Conservation (phyloP, 1,139 yeast species). For the Keqinozyma sinolaborantium region DNA sequence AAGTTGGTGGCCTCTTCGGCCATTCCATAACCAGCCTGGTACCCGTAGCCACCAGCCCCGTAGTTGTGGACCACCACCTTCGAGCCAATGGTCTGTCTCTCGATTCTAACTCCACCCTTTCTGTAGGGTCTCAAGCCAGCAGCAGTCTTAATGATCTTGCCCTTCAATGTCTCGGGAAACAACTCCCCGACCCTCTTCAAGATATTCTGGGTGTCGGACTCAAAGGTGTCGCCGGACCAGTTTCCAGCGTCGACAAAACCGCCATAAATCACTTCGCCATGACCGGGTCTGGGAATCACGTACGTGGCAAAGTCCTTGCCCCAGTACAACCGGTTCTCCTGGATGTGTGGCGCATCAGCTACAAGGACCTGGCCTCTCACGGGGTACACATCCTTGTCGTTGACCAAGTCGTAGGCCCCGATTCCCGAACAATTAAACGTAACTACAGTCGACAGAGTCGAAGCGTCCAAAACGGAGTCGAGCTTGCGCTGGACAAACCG, state of each 20-base stretch:
- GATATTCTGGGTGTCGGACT: constrained; percentile 53
- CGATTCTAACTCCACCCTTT: constrained; percentile 66
- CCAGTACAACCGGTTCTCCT: constrained; percentile 49
- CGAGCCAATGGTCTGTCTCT: constrained; percentile 35
- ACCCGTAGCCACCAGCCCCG: constrained; percentile 49
- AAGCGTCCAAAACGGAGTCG: constrained; percentile 54
- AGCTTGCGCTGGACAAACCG: constrained; percentile 39
- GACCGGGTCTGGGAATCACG: constrained; percentile 63
- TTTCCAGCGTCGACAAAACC: constrained; percentile 59
- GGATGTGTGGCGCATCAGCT: constrained; percentile 53
- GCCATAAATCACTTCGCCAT: constrained; percentile 61
- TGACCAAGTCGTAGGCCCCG: constrained; percentile 53
- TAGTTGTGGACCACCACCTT: constrained; percentile 42
- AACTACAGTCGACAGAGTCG: constrained; percentile 28
- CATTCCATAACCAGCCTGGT: constrained; percentile 44
- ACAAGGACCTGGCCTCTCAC: constrained; percentile 71
- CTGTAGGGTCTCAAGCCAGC: constrained; percentile 72
- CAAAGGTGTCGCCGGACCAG: constrained; percentile 54
- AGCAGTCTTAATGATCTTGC: constrained; percentile 48
- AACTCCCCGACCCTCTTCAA: constrained; percentile 50
- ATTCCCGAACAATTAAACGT: constrained; percentile 72
- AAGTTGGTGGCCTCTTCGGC: constrained; percentile 28
- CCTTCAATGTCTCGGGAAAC: constrained; percentile 47
- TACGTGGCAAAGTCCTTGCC: constrained; percentile 55
- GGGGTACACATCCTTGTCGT: constrained; percentile 52